Base-by-base conservation (phyloP, 1,139 yeast genomes). In the Candida labiduridarum region DNA sequence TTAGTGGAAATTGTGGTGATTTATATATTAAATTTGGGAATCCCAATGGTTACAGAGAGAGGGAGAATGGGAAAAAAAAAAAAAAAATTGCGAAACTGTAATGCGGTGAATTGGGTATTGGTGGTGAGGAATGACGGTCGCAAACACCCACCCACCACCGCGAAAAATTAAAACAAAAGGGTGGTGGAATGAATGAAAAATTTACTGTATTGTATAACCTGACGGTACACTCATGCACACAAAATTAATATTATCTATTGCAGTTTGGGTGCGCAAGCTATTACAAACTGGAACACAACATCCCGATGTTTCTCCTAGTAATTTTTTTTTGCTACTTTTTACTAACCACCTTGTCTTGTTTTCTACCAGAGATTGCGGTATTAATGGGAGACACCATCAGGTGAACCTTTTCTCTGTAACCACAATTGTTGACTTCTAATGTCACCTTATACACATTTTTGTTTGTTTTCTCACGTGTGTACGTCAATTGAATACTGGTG, bases 261-360 rank as follows among this genome's bases (percentile, higher is more conserved):
- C 22, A 3, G 43, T 41, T 3, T 16, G 44, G 44, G 25, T 41
- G 44, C 19, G 16, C 9, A 10, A 11, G 4, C 27, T 25, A 12
- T 12, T 12, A 8, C 35, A 30, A 30, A 43, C 31, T 47, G 49
- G 49, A 36, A 29, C 49, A 47, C 49, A 47, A 36, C 34, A 9
- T 42, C 46, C 49, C 49, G 48, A 41, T 30, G 27, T 30, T 39
- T 19, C 12, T 29, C 19, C 9, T 19, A 12, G 7, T 14, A 18
- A 10, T 15, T 16, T 11, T 22, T 38, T 35, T 33, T 25, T 39
- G 5, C 10, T 25, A 4, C 10, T 6, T 25, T 4, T 8, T 25
- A 8, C 10, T 9, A 25, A 25, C 29, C 29, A 25, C 29, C 29
- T 25, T 4, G 3, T 8, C 6, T 25, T 25, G 4, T 4, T 19